Base-by-base conservation (phyloP, 2,329 filamentous ascomycete species). In the Aspergillus latus region DNA sequence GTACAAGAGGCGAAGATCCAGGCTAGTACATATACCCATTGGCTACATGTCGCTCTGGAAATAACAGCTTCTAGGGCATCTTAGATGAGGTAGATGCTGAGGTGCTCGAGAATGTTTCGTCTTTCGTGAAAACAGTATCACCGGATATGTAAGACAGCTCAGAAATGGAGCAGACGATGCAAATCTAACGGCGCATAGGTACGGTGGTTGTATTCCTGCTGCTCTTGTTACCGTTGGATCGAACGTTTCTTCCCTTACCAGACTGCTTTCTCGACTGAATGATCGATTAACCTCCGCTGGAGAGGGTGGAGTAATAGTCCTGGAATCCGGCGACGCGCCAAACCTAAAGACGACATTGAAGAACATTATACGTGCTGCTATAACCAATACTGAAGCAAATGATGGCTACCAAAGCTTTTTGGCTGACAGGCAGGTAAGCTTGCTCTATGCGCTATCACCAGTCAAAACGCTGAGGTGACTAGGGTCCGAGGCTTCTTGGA, bases 301-400 rank as follows among this genome's bases (percentile, higher is more conserved):
- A 37, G 67, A 68, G 53, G 74, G 72, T 8, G 68, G 70, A 36
- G 67, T 78, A 21, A 65, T 79, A 37, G 65, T 70, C 10, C 62
- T 80, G 16, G 75, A 76, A 62, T 76, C 77, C 11, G 74, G 71
- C 10, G 74, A 79, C 62, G 72, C 74, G 21, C 68, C 73, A 6
- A 80, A 77, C 60, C 61, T 80, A 30, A 80, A 79, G 56, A 75
- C 71, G 32, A 71, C 72, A 7, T 58, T 80, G 60, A 80, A 78
- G 58, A 76, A 73, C 53, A 73, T 79, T 34, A 79, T 79, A 47
- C 72, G 76, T 59, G 63, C 65, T 40, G 72, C 72, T 4, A 71
- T 78, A 21, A 71, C 69, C 30, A 72, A 72, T 43, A 69, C 68
- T 0, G 70, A 73, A 49, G 73, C 71, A 5, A 70, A 71, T 57